Evolutionary conservation across 176 grass and related monocot species (phyloP).

Genomic region (Poa pratensis): DNA sequence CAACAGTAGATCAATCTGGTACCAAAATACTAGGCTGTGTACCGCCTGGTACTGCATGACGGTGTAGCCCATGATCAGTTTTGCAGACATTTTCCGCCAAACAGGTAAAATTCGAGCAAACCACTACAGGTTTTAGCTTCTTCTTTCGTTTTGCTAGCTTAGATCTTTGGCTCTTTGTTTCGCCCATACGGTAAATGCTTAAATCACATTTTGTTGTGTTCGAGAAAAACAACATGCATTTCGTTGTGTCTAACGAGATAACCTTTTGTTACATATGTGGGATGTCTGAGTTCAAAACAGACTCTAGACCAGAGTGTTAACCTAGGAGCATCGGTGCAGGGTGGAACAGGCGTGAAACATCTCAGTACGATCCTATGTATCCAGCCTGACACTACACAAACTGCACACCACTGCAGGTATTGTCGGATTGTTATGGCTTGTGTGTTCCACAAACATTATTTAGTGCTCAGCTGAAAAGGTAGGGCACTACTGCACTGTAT

Average conservation of each 20-base stretch:
- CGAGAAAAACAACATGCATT: too few relatives aligned
- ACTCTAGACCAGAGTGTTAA: too few relatives aligned
- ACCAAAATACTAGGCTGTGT: background rate
- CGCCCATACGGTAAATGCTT: too few relatives aligned
- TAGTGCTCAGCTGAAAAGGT: background rate
- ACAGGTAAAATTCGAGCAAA: too few relatives aligned
- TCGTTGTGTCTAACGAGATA: background rate
- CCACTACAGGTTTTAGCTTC: too few relatives aligned
- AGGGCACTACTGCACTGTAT: background rate
- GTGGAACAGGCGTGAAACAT: background rate
- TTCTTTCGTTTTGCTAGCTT: too few relatives aligned
- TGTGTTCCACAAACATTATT: background rate
- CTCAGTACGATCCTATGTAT: background rate
- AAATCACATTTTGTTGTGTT: too few relatives aligned
- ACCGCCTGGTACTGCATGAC: background rate
- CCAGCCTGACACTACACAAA: background rate
- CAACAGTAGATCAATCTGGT: background rate
- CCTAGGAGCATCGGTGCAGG: background rate
- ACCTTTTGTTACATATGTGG: background rate
- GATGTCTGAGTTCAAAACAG: background rate
- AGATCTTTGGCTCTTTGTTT: too few relatives aligned
- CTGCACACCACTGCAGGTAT: background rate
- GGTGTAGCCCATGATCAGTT: background rate
- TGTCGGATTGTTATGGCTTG: too few relatives aligned
- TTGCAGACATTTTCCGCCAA: too few relatives aligned